A percentile compares a stretch with the other conserved stretches of the same genome.
phyloP scores from a whole-genome alignment of 2,329 filamentous ascomycete genomes.

The Phialophora expanda region DNA sequence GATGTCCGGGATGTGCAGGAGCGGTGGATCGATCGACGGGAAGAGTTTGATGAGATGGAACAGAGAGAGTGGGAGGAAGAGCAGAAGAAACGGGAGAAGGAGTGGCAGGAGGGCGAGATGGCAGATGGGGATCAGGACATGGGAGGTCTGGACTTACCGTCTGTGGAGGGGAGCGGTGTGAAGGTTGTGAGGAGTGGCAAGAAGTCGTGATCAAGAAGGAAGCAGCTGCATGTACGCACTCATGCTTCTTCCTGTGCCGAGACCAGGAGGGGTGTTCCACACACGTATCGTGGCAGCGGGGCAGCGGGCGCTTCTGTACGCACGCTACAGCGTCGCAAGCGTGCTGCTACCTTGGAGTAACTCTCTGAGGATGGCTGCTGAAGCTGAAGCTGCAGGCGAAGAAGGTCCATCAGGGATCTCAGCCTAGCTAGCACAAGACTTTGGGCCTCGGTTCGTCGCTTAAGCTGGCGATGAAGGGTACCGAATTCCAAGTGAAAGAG shows the following conservation, averaged over 20 bases:
- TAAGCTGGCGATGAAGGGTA: neutral
- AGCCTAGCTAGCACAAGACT: neutral
- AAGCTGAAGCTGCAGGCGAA: neutral
- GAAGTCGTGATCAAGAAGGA: conserved; percentile 16
- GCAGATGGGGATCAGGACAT: conserved; percentile 39
- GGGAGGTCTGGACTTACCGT: conserved; percentile 50
- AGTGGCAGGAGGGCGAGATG: conserved; percentile 35
- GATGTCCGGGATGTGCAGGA: conserved; percentile 92
- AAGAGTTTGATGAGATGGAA: conserved; percentile 83
- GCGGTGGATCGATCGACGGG: conserved; percentile 89
- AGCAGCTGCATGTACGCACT: neutral
- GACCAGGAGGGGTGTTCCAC: no score
- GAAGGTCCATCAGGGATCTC: neutral
- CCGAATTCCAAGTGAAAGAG: neutral
- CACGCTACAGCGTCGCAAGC: neutral
- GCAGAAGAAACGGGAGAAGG: conserved; percentile 58
- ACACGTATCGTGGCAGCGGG: neutral
- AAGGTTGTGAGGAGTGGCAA: conserved; percentile 57
- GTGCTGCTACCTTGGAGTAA: neutral
- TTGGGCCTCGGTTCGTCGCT: neutral
- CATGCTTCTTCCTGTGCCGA: neutral
- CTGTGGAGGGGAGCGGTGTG: conserved; percentile 58
- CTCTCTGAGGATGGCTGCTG: neutral
- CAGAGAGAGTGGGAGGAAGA: conserved; percentile 76
- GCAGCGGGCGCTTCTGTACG: neutral